phyloP scores from a whole-genome alignment of 2,329 filamentous ascomycete genomes.

The Apiospora pterosperma region DNA sequence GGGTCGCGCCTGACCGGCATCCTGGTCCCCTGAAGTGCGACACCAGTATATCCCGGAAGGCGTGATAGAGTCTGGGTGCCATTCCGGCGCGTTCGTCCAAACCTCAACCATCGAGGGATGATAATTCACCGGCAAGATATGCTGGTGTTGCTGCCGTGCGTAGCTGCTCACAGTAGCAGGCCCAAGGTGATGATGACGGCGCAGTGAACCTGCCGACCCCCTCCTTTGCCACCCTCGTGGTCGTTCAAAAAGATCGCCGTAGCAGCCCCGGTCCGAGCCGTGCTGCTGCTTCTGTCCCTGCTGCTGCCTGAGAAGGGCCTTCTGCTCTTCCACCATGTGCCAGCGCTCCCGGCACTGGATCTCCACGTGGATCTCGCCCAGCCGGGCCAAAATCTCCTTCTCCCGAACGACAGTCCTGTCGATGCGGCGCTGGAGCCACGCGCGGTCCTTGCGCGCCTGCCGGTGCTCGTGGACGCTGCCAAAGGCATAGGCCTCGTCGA shows the following conservation, averaged over 20 bases:
- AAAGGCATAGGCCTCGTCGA: constrained; percentile 30
- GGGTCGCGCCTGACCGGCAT: neutral
- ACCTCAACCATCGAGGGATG: neutral
- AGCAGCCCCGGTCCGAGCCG: neutral
- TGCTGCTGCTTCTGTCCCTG: neutral
- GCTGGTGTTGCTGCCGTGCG: neutral
- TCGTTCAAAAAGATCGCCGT: neutral
- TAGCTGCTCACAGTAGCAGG: neutral
- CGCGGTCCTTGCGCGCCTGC: constrained; percentile 37
- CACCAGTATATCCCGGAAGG: neutral
- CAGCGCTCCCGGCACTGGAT: constrained; percentile 41
- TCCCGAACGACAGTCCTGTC: constrained; percentile 44
- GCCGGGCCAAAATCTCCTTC: constrained; percentile 37
- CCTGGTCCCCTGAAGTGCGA: neutral
- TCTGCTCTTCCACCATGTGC: constrained; percentile 25
- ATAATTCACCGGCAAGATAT: neutral
- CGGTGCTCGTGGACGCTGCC: constrained; percentile 18
- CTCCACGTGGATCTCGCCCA: constrained; percentile 49
- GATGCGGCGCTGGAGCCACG: constrained; percentile 39
- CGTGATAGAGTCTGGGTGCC: neutral
- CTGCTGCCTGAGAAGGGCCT: constrained; percentile 5
- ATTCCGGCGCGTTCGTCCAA: neutral
- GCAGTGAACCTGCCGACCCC: too few species aligned
- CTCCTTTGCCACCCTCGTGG: neutral
- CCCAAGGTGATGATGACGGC: neutral